A percentile compares a stretch with the other conserved stretches of the same genome.
Evolutionary conservation across 192 early-diverging fungal species (phyloP).

Genomic region (Backusella australiensis): DNA sequence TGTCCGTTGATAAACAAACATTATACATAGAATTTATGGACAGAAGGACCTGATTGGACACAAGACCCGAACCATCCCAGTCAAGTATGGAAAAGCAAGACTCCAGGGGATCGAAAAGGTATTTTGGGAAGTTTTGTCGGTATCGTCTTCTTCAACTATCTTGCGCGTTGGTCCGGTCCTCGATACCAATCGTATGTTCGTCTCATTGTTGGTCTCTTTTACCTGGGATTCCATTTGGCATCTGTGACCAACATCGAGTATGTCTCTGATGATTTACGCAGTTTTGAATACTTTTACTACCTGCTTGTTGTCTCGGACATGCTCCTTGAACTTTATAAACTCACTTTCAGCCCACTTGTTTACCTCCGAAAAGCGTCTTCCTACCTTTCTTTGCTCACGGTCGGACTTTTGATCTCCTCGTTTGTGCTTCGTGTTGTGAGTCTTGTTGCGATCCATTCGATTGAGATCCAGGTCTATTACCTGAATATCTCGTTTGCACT

Average conservation of each 20-base stretch:
- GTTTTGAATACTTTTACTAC: slow-evolving; percentile 31
- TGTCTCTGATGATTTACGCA: background rate
- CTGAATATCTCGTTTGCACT: slow-evolving; percentile 7
- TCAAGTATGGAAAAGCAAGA: slow-evolving; percentile 5
- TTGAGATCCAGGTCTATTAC: background rate
- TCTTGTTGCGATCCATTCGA: background rate
- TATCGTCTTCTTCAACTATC: background rate
- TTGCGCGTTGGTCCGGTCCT: slow-evolving; percentile 12
- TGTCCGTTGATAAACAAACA: background rate
- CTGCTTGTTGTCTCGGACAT: slow-evolving; percentile 21
- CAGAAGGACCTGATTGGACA: slow-evolving; percentile 17
- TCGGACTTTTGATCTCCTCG: background rate
- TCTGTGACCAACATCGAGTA: slow-evolving; percentile 19
- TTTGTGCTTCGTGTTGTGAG: slow-evolving; percentile 3
- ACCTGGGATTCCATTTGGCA: slow-evolving; percentile 18
- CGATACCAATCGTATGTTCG: slow-evolving; percentile 24
- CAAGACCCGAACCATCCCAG: slow-evolving; percentile 19
- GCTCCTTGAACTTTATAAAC: slow-evolving; percentile 17
- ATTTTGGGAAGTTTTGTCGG: background rate
- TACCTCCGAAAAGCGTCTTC: background rate
- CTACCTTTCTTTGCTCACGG: slow-evolving; percentile 5
- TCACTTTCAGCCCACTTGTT: background rate
- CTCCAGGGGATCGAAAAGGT: background rate
- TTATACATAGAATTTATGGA: slow-evolving; percentile 22
- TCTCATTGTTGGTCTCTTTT: slow-evolving; percentile 8